These are phyloP conservation scores for sunflower (Helianthus annuus) DNA, from an alignment of 129 eudicot genomes.

Conservation along the genomic window HanXRQr2.0-SUNRISE NC_035448.2:146640617-146641116, in stretches of 20 bases:
- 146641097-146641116: constrained; percentile 81
- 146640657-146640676: constrained; percentile 5
- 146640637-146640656: constrained; percentile 1
- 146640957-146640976: background rate
- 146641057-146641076: constrained; percentile 60
- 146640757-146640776: constrained; percentile 17
- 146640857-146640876: background rate
- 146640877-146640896: background rate
- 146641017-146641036: constrained; percentile 27
- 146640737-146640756: background rate
- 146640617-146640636: background rate
- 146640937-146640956: background rate
- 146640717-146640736: constrained; percentile 5
- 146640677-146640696: background rate
- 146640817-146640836: constrained; percentile 75
- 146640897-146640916: background rate
- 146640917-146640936: no score
- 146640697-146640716: background rate
- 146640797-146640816: constrained; percentile 76
- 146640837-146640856: constrained; percentile 76
- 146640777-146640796: constrained; percentile 31
- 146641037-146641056: constrained; percentile 73
- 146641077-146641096: constrained; percentile 77
- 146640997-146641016: constrained; percentile 5
- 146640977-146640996: constrained; percentile 9